Conservation (phyloP, 2,329 filamentous ascomycete species). For the Penicillium sp. region DNA sequence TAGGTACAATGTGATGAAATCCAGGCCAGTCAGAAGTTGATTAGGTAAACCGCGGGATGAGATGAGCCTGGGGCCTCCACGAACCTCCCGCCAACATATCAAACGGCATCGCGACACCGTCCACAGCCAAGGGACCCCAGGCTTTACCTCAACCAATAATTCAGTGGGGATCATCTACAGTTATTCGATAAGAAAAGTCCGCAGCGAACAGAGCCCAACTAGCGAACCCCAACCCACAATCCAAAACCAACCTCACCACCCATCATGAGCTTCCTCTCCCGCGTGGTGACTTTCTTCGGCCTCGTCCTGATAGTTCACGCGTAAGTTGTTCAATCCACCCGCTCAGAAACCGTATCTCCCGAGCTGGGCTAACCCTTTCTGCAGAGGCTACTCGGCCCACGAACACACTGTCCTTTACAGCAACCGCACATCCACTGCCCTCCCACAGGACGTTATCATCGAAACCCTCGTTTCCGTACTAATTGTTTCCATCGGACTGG, state of each 20-base stretch:
- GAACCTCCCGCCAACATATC: constrained; percentile 2
- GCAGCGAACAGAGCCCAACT: background rate
- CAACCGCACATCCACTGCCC: constrained; percentile 48
- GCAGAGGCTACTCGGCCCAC: constrained; percentile 91
- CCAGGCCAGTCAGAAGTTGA: background rate
- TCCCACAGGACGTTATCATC: constrained; percentile 82
- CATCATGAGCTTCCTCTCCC: constrained; percentile 69
- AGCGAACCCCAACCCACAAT: background rate
- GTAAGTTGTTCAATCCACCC: constrained; percentile 54
- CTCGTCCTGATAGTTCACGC: constrained; percentile 79
- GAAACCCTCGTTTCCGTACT: constrained; percentile 80
- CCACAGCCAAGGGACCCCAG: background rate
- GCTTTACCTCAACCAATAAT: background rate
- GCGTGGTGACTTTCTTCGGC: constrained; percentile 68
- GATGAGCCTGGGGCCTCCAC: background rate
- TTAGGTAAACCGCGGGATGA: constrained; percentile 5
- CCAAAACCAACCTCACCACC: background rate
- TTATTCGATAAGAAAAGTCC: background rate
- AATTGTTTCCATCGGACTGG: constrained; percentile 78
- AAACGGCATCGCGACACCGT: background rate
- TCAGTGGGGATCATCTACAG: background rate
- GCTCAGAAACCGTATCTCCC: background rate
- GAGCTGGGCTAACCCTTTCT: background rate
- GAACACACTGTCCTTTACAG: constrained; percentile 78
- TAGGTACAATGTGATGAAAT: background rate